Conservation (phyloP, 148 eudicot species). For the Rhododendron molle region DNA sequence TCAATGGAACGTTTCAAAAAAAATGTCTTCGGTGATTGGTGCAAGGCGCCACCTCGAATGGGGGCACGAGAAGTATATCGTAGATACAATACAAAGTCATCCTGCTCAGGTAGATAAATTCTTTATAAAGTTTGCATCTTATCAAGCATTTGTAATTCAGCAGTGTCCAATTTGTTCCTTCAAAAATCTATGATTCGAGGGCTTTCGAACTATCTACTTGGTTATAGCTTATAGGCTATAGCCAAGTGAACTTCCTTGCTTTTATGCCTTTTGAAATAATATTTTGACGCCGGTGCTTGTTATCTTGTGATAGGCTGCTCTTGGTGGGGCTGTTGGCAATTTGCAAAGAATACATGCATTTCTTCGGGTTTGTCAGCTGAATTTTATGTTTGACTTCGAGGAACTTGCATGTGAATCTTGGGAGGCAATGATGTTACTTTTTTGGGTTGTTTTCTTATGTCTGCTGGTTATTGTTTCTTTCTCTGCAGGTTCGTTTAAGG, state of each 20-base stretch:
- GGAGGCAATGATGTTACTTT: neutral
- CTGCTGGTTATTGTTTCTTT: conserved; percentile 6
- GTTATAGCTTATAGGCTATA: neutral
- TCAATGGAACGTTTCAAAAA: conserved; percentile 57
- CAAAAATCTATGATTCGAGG: neutral
- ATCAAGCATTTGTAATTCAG: neutral
- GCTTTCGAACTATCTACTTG: neutral
- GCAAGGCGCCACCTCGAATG: conserved; percentile 88
- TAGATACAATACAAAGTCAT: conserved; percentile 91
- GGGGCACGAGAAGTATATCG: conserved; percentile 85
- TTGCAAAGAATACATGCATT: conserved; percentile 83
- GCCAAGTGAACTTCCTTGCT: neutral
- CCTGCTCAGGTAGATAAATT: conserved; percentile 64
- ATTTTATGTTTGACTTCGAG: conserved; percentile 2
- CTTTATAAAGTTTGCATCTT: neutral
- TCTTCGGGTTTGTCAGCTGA: conserved; percentile 72
- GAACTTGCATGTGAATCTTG: neutral
- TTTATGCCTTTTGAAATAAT: neutral
- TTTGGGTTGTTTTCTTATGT: neutral
- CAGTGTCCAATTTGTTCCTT: neutral
- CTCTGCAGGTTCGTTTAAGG: conserved; percentile 75
- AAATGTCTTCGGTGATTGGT: conserved; percentile 77
- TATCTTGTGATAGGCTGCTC: conserved; percentile 68
- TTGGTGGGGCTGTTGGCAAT: conserved; percentile 92
- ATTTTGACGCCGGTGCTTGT: neutral